Conservation (phyloP, 371 early-diverging fungal genomes). For the Sporodiniella umbellata region DNA sequence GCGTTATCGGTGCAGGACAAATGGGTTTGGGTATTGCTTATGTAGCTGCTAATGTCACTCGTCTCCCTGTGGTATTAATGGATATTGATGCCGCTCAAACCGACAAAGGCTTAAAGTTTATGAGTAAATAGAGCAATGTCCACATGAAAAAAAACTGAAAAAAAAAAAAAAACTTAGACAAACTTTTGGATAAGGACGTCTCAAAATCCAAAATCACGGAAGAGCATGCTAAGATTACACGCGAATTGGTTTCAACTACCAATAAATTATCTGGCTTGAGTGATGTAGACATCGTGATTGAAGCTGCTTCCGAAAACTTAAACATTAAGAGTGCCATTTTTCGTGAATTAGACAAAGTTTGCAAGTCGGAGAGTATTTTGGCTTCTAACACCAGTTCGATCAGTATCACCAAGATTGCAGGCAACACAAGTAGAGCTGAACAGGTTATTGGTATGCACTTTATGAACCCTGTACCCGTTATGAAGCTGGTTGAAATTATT, state of each 20-base stretch:
- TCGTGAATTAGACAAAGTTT: slow-evolving; percentile 66
- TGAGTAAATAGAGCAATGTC: slow-evolving; percentile 54
- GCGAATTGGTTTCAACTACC: slow-evolving; percentile 65
- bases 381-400: slow-evolving; percentile 96
- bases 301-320: slow-evolving; percentile 95
- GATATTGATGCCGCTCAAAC: slow-evolving; percentile 84
- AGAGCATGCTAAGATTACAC: slow-evolving; percentile 68
- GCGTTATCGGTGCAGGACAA: slow-evolving; percentile 83
- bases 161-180: too few relatives aligned
- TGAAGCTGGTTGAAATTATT: slow-evolving; percentile 97
- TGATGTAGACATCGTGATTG: slow-evolving; percentile 84
- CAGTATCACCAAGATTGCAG: slow-evolving; percentile 94
- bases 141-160: background rate
- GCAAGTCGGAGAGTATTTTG: slow-evolving; percentile 77
- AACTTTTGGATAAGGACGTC: slow-evolving; percentile 86
- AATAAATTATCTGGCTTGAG: slow-evolving; percentile 53
- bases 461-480: slow-evolving; percentile 96
- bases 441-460: slow-evolving; percentile 92
- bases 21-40: slow-evolving; percentile 96
- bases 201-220: slow-evolving; percentile 82
- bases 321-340: slow-evolving; percentile 85
- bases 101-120: slow-evolving; percentile 76
- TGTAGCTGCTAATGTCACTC: slow-evolving; percentile 87
- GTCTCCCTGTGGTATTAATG: slow-evolving; percentile 75
- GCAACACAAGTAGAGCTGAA: slow-evolving; percentile 79